Percentiles rank a stretch among this genome's conserved stretches.
phyloP scores from a whole-genome alignment of 495 filamentous ascomycete genomes.

The Clavariopsis aquatica region DNA sequence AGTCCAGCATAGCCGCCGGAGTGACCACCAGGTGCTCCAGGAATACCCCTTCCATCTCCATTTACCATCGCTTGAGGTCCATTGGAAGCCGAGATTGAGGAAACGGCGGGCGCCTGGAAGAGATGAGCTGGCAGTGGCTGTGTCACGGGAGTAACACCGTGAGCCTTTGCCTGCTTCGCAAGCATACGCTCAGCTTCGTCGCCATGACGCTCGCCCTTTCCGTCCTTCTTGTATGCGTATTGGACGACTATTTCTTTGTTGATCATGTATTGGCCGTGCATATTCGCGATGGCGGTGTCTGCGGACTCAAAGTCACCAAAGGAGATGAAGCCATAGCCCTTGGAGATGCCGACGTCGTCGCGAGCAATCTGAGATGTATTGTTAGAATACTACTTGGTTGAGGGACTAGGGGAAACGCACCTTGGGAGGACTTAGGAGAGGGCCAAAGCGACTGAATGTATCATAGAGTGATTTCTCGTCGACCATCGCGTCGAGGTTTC shows the following conservation, averaged over 20 bases:
- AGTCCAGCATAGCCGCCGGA: slow-evolving; percentile 21
- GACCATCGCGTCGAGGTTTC: slow-evolving; percentile 92
- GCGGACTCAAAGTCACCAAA: slow-evolving; percentile 94
- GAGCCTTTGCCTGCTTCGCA: slow-evolving; percentile 87
- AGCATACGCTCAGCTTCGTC: slow-evolving; percentile 92
- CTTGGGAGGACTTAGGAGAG: slow-evolving; percentile 56
- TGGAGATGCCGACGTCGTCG: slow-evolving; percentile 86
- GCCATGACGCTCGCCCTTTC: slow-evolving; percentile 94
- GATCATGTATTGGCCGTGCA: slow-evolving; percentile 97
- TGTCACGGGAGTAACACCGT: slow-evolving; percentile 78
- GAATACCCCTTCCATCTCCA: slow-evolving; percentile 50
- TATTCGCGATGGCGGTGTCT: slow-evolving; percentile 84
- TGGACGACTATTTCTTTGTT: slow-evolving; percentile 95
- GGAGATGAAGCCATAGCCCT: slow-evolving; percentile 96
- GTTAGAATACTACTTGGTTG: background rate
- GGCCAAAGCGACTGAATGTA: slow-evolving; percentile 92
- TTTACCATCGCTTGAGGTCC: slow-evolving; percentile 55
- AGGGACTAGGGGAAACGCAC: background rate
- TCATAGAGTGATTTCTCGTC: slow-evolving; percentile 97
- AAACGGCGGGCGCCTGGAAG: slow-evolving; percentile 48
- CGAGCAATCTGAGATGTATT: slow-evolving; percentile 72
- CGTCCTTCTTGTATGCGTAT: slow-evolving; percentile 99
- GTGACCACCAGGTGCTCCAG: slow-evolving; percentile 37
- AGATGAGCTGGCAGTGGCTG: slow-evolving; percentile 59
- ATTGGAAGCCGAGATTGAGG: slow-evolving; percentile 8